These are phyloP conservation scores for Colletotrichum karsti DNA, from an alignment of 2,329 filamentous ascomycete species.

Conservation along the genomic window DNA sequence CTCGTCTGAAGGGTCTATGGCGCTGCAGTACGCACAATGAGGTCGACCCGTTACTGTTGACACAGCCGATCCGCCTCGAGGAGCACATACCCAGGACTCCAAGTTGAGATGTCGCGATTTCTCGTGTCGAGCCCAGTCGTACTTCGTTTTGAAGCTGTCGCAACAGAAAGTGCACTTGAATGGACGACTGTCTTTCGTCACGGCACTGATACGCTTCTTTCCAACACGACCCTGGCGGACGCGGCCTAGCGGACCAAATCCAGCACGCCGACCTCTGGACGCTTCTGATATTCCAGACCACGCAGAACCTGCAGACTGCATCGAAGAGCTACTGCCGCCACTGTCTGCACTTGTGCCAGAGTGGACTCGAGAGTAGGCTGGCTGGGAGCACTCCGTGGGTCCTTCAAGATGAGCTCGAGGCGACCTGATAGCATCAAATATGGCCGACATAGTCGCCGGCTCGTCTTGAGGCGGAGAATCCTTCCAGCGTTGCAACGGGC, in stretches of 20 bases:
- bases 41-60: slow-evolving; percentile 32
- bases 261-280: neutral
- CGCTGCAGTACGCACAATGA: slow-evolving; percentile 36
- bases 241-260: neutral
- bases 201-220: neutral
- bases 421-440: slow-evolving; percentile 35
- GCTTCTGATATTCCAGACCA: slow-evolving; percentile 9
- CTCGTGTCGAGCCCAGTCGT: slow-evolving; percentile 60
- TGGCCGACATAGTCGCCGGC: slow-evolving; percentile 37
- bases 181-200: slow-evolving; percentile 8
- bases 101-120: slow-evolving; percentile 54
- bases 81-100: slow-evolving; percentile 53
- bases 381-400: neutral
- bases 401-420: too few relatives aligned
- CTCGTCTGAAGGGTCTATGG: slow-evolving; percentile 28
- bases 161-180: slow-evolving; percentile 57
- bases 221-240: neutral
- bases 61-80: slow-evolving; percentile 29
- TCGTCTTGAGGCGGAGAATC: slow-evolving; percentile 42
- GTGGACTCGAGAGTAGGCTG: neutral
- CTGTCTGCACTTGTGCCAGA: slow-evolving; percentile 14
- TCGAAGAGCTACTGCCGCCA: slow-evolving; percentile 5
- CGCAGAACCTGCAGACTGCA: slow-evolving; percentile 7
- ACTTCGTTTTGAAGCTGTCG: slow-evolving; percentile 52
- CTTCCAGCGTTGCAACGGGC: slow-evolving; percentile 41